These are phyloP conservation scores for Chimonanthus salicifolius DNA, from an alignment of 164 flowering plant genomes.

Conservation along the genomic window DNA sequence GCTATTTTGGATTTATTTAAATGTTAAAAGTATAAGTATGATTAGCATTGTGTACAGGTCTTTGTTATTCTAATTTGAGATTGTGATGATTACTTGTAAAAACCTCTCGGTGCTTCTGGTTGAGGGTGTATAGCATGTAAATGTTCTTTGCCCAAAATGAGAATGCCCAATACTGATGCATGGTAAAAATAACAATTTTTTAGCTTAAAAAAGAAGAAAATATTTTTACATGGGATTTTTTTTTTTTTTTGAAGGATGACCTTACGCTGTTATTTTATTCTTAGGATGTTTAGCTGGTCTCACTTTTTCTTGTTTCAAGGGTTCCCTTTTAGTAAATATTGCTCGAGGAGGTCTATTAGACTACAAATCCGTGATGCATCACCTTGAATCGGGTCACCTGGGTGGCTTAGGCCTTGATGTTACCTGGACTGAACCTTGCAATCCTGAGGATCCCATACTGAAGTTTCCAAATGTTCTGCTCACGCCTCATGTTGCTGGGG, in stretches of 20 bases:
- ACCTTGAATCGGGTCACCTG: conserved; percentile 73
- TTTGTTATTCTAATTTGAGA: too few species aligned
- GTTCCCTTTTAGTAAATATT: conserved; percentile 70
- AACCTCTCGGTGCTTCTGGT: too few species aligned
- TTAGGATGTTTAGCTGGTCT: background rate
- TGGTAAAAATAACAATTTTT: too few species aligned
- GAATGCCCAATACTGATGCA: background rate
- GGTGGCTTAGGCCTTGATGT: conserved; percentile 93
- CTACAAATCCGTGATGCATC: conserved; percentile 47
- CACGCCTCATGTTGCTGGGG: conserved; percentile 94
- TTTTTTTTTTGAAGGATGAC: too few species aligned
- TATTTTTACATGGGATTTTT: too few species aligned
- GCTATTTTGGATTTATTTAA: too few species aligned
- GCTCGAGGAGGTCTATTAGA: conserved; percentile 87
- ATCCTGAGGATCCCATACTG: conserved; percentile 76
- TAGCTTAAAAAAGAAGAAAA: too few species aligned
- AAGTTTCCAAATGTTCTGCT: conserved; percentile 67
- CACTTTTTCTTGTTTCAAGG: conserved; percentile 31
- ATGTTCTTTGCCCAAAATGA: background rate
- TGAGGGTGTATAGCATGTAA: background rate
- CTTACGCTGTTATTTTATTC: background rate
- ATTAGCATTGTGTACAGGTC: too few species aligned
- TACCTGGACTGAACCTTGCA: conserved; percentile 94
- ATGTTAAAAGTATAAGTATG: too few species aligned
- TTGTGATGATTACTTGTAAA: too few species aligned